Percentiles rank a stretch among this genome's conserved stretches.
Evolutionary conservation across 495 filamentous ascomycete genomes (phyloP).

Genomic region (Penicillium crystallinum): DNA sequence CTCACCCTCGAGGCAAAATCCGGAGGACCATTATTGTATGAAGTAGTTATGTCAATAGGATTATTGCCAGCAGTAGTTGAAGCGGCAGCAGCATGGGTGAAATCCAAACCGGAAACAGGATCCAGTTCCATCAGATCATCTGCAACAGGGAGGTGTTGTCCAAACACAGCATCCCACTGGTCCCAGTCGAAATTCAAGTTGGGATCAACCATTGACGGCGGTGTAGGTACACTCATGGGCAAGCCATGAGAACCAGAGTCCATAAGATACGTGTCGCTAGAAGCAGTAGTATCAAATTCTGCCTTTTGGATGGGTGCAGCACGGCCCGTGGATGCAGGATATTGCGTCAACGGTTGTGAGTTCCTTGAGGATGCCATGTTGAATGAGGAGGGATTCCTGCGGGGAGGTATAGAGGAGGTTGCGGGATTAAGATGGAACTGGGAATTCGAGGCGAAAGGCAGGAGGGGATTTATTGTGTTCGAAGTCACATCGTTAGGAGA

Average conservation of each 20-base stretch:
- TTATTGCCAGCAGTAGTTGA: neutral
- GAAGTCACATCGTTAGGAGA: slow-evolving; percentile 20
- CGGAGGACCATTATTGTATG: slow-evolving; percentile 3
- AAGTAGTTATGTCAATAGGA: neutral
- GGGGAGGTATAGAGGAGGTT: neutral
- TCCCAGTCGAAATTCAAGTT: slow-evolving; percentile 48
- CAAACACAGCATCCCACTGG: slow-evolving; percentile 49
- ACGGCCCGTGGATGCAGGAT: slow-evolving; percentile 5
- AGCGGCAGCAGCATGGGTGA: slow-evolving; percentile 21
- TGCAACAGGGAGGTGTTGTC: slow-evolving; percentile 42
- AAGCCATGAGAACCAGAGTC: slow-evolving; percentile 20
- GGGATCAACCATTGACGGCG: slow-evolving; percentile 42
- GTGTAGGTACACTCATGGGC: slow-evolving; percentile 28
- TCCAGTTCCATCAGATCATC: slow-evolving; percentile 46
- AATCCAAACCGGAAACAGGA: slow-evolving; percentile 36
- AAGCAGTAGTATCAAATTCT: neutral
- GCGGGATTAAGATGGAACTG: slow-evolving; percentile 14
- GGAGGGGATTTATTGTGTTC: slow-evolving; percentile 20
- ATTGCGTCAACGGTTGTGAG: slow-evolving; percentile 10
- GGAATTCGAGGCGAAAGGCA: slow-evolving; percentile 10
- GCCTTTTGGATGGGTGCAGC: slow-evolving; percentile 5
- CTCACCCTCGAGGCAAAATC: neutral
- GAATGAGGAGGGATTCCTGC: slow-evolving; percentile 8
- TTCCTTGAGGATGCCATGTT: slow-evolving; percentile 6
- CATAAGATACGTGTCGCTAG: slow-evolving; percentile 17